phyloP scores from a whole-genome alignment of 768 basidiomycete species.

The Amylocystis lapponica region DNA sequence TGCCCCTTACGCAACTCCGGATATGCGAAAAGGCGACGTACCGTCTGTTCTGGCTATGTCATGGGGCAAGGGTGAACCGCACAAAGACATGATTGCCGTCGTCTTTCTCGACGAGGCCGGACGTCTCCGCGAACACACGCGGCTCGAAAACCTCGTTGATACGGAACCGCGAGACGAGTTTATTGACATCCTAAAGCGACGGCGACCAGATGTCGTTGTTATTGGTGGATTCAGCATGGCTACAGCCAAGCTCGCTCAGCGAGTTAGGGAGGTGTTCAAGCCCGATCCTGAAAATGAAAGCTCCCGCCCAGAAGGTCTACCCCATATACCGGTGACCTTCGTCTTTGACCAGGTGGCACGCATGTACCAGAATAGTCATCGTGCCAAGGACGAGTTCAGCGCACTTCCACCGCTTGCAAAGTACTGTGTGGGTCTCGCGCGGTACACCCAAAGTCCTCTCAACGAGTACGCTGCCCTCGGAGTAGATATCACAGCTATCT shows the following conservation, averaged over 20 bases:
- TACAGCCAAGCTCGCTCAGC: constrained; percentile 62
- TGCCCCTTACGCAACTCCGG: constrained; percentile 60
- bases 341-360: constrained; percentile 89
- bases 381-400: constrained; percentile 80
- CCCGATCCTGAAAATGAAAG: constrained; percentile 18
- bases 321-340: constrained; percentile 70
- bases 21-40: constrained; percentile 64
- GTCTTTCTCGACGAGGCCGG: constrained; percentile 87
- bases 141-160: constrained; percentile 83
- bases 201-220: constrained; percentile 84
- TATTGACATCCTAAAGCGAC: constrained; percentile 71
- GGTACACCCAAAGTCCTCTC: constrained; percentile 89
- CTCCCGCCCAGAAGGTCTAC: constrained; percentile 11
- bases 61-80: constrained; percentile 93
- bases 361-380: constrained; percentile 86
- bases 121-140: constrained; percentile 83
- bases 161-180: constrained; percentile 66
- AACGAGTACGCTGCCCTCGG: constrained; percentile 94
- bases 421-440: constrained; percentile 91
- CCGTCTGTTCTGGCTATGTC: constrained; percentile 85
- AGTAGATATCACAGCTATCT: constrained; percentile 73
- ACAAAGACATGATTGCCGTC: constrained; percentile 81
- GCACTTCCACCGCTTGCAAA: constrained; percentile 71
- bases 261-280: constrained; percentile 51
- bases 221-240: constrained; percentile 85